Conservation (phyloP, 371 early-diverging fungal genomes). For the Apophysomyces variabilis region DNA sequence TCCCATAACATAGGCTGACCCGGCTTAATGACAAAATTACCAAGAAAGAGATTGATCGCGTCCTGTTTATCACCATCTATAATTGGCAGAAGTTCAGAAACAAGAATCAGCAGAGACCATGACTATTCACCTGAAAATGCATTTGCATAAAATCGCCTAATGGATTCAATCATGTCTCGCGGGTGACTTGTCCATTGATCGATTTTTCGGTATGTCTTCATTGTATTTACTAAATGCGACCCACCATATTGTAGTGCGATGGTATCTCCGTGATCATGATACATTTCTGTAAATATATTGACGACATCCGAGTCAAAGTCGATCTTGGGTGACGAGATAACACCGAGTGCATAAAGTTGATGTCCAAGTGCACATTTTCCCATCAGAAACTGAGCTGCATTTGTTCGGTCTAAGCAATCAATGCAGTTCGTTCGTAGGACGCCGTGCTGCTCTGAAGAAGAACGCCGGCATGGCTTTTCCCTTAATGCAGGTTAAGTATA, state of each 20-base stretch:
- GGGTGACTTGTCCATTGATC: slow-evolving; percentile 95
- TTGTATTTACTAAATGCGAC: slow-evolving; percentile 96
- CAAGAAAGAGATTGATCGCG: slow-evolving; percentile 94
- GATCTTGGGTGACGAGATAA: slow-evolving; percentile 76
- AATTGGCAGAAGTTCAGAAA: background rate
- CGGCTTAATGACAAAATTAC: slow-evolving; percentile 66
- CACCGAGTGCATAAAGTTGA: slow-evolving; percentile 90
- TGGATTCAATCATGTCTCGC: slow-evolving; percentile 93
- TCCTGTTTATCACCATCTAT: slow-evolving; percentile 95
- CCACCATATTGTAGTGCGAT: slow-evolving; percentile 99
- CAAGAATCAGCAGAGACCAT: background rate
- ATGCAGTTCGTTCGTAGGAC: slow-evolving; percentile 99
- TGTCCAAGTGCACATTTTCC: slow-evolving; percentile 94
- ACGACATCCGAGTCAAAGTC: slow-evolving; percentile 93
- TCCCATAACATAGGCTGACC: slow-evolving; percentile 83
- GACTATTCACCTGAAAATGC: slow-evolving; percentile 79
- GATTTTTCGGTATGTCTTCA: slow-evolving; percentile 95
- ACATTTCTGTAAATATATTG: slow-evolving; percentile 95
- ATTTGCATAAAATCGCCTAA: slow-evolving; percentile 92
- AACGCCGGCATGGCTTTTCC: background rate
- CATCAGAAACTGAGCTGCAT: slow-evolving; percentile 97
- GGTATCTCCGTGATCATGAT: slow-evolving; percentile 98
- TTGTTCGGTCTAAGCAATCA: slow-evolving; percentile 99
- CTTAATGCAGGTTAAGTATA: slow-evolving; percentile 3
- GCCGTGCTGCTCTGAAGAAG: slow-evolving; percentile 69